Evolutionary conservation across 768 basidiomycete species (phyloP).

Genomic region (Paxillus rubicundulus): DNA sequence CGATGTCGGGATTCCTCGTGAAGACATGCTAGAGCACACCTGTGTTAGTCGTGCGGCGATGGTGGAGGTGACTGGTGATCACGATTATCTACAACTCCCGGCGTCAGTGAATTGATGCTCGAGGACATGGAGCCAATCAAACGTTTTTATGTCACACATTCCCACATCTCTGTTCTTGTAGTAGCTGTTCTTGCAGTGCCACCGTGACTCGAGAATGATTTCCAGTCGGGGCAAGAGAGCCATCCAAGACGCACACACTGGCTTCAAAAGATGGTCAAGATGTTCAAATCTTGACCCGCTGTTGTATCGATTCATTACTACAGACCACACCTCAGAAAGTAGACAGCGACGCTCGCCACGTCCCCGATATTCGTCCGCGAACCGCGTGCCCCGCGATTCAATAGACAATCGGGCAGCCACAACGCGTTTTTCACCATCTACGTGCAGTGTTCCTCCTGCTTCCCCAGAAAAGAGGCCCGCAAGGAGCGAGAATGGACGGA

Average conservation of each 20-base stretch:
- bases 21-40: no score
- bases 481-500: neutral
- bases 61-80: no score
- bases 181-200: no score
- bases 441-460: neutral
- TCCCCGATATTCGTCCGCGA: slow-evolving; percentile 2
- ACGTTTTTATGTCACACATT: neutral
- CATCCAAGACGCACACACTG: neutral
- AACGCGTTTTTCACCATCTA: slow-evolving; percentile 5
- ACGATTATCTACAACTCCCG: no score
- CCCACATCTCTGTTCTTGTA: neutral
- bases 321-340: neutral
- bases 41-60: neutral
- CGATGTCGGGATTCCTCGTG: no score
- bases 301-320: slow-evolving; percentile 3
- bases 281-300: neutral
- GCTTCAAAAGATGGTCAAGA: neutral
- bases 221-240: slow-evolving; percentile 6
- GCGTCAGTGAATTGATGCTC: no score
- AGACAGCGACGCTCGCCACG: neutral
- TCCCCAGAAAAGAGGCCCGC: slow-evolving; percentile 22
- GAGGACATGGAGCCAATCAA: neutral
- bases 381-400: neutral
- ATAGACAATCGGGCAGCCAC: neutral
- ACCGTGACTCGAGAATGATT: slow-evolving; percentile 10